Conservation (phyloP, 192 early-diverging fungal species). For the Podila clonocystis region DNA sequence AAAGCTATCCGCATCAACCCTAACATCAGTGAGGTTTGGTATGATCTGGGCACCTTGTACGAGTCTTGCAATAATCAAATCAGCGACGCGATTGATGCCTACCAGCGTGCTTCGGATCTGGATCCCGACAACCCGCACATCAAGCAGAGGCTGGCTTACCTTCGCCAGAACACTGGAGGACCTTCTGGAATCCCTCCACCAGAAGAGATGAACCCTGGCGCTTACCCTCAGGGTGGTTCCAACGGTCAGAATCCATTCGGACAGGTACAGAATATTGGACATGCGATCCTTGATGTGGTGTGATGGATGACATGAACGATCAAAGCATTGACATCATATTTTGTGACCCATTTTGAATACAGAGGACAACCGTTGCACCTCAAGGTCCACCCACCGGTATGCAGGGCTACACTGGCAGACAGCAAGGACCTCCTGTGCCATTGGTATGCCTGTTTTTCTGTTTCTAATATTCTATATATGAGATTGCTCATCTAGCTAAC, state of each 20-base stretch:
- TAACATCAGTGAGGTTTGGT: slow-evolving; percentile 97
- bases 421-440: slow-evolving; percentile 36
- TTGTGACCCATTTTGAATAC: not conserved
- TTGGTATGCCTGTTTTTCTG: slow-evolving; percentile 10
- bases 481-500: no score
- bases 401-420: slow-evolving; percentile 45
- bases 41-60: slow-evolving; percentile 95
- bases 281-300: no score
- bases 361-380: slow-evolving; percentile 43
- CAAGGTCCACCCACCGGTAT: slow-evolving; percentile 48
- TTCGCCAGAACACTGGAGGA: slow-evolving; percentile 42
- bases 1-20: slow-evolving; percentile 94
- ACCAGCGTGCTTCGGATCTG: slow-evolving; percentile 90
- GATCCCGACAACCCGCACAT: slow-evolving; percentile 91
- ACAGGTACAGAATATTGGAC: slow-evolving; percentile 16
- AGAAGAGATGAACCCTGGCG: slow-evolving; percentile 41
- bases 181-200: slow-evolving; percentile 33
- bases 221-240: slow-evolving; percentile 19
- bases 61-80: slow-evolving; percentile 98
- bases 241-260: slow-evolving; percentile 36
- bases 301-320: no score
- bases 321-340: not conserved
- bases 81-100: slow-evolving; percentile 96
- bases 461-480: not conserved
- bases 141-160: slow-evolving; percentile 75